phyloP scores from a whole-genome alignment of 306 rosid species.

The Cucurbita moschata region DNA sequence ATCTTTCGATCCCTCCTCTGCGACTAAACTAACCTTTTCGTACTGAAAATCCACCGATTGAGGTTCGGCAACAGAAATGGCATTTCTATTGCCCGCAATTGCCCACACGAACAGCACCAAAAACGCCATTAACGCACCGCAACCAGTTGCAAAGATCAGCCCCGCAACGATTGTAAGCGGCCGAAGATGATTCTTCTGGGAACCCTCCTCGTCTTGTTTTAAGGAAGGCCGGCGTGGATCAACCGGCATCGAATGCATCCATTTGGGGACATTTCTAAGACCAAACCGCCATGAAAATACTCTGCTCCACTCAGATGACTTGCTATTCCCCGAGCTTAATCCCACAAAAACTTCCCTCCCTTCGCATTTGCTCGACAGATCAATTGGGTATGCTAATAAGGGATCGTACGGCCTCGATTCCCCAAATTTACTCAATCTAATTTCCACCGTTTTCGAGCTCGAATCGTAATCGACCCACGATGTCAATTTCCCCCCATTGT shows the following conservation, averaged over 20 bases:
- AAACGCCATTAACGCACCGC: slow-evolving; percentile 41
- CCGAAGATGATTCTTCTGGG: not conserved
- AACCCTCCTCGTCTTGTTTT: not conserved
- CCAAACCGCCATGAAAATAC: slow-evolving; percentile 44
- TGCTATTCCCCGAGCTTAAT: slow-evolving; percentile 30
- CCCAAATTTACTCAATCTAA: slow-evolving; percentile 29
- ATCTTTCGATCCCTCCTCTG: slow-evolving; percentile 23
- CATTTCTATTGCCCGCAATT: slow-evolving; percentile 17
- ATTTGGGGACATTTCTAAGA: slow-evolving; percentile 13
- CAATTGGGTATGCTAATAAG: slow-evolving; percentile 20
- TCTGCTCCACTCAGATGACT: slow-evolving; percentile 28
- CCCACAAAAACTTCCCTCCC: slow-evolving; percentile 30
- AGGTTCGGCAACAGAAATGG: slow-evolving; percentile 14
- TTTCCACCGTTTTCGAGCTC: slow-evolving; percentile 27
- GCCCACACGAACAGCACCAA: slow-evolving; percentile 48
- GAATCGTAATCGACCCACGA: slow-evolving; percentile 62
- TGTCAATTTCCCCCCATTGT: slow-evolving; percentile 24
- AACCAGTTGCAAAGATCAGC: slow-evolving; percentile 43
- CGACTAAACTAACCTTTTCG: slow-evolving; percentile 49
- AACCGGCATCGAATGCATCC: slow-evolving; percentile 42
- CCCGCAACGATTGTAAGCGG: slow-evolving; percentile 37
- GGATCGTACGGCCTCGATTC: slow-evolving; percentile 35
- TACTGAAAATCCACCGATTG: slow-evolving; percentile 33
- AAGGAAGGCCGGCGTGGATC: slow-evolving; percentile 19
- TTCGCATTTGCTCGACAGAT: slow-evolving; percentile 36